These are phyloP conservation scores for Dictyostelium gargantuum DNA, from an alignment of 208 protist species.

Conservation along the genomic window DNA sequence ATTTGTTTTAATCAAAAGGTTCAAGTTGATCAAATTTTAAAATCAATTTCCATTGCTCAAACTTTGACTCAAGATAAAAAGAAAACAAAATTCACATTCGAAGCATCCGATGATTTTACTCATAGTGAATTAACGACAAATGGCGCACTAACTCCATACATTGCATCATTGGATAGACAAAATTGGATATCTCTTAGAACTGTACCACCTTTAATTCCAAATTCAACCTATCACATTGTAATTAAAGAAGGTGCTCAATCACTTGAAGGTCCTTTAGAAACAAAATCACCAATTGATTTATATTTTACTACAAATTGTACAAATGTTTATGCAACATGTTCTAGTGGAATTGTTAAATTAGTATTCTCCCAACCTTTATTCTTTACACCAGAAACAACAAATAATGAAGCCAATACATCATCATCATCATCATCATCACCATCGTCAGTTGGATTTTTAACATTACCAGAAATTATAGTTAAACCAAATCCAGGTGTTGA, in stretches of 20 bases:
- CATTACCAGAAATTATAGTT: not conserved
- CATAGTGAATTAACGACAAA: not conserved
- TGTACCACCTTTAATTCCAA: not conserved
- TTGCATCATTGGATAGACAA: not conserved
- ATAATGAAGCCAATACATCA: not conserved
- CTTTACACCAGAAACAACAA: not conserved
- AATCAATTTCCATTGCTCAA: not conserved
- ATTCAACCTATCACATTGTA: not conserved
- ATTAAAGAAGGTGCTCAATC: not conserved
- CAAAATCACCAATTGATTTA: not conserved
- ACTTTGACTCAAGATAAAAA: not conserved
- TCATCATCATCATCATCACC: not conserved
- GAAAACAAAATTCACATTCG: constrained; percentile 6
- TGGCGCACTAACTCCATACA: not conserved
- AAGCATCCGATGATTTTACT: not conserved
- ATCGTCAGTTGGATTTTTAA: not conserved
- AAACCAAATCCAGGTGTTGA: not conserved
- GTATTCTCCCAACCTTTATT: not conserved
- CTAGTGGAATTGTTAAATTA: not conserved
- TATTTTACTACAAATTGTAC: not conserved
- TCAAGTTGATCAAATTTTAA: not conserved
- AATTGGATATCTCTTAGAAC: not conserved
- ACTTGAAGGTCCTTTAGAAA: not conserved
- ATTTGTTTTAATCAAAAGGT: constrained; percentile 24
- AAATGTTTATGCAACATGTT: not conserved